Percentiles rank a stretch among this genome's conserved stretches.
phyloP scores from a whole-genome alignment of 768 basidiomycete genomes.

The Lactarius sp. region DNA sequence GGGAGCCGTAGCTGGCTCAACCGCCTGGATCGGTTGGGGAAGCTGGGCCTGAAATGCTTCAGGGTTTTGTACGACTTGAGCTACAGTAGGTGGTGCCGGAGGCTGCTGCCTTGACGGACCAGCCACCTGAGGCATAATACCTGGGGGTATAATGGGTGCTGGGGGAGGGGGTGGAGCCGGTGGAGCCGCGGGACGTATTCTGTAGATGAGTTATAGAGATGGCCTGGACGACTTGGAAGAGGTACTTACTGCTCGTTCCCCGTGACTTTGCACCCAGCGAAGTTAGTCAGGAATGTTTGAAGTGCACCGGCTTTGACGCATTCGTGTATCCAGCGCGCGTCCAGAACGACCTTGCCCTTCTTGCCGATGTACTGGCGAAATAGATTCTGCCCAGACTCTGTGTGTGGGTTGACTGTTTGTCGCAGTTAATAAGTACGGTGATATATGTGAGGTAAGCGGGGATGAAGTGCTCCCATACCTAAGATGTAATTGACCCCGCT shows the following conservation, averaged over 20 bases:
- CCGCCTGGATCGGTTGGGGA: conserved; percentile 20
- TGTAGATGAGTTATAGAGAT: not conserved
- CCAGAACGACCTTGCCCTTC: conserved; percentile 74
- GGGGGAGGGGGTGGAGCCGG: conserved; percentile 18
- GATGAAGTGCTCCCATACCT: conserved; percentile 42
- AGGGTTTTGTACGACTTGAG: conserved; percentile 22
- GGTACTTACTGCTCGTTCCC: conserved; percentile 61
- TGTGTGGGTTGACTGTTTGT: conserved; percentile 66
- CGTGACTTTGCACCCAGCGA: conserved; percentile 77
- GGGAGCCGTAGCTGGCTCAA: conserved; percentile 28
- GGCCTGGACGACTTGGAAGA: conserved; percentile 21
- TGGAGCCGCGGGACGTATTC: conserved; percentile 10
- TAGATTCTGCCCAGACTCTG: conserved; percentile 73
- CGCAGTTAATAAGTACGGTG: not conserved
- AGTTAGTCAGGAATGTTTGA: conserved; percentile 71
- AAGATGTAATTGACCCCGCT: conserved; percentile 77
- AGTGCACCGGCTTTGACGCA: conserved; percentile 65
- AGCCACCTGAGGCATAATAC: conserved; percentile 16
- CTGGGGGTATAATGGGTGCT: conserved; percentile 9
- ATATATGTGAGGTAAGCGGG: not conserved
- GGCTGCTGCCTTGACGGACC: conserved; percentile 24
- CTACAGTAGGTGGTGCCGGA: conserved; percentile 23
- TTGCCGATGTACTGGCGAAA: conserved; percentile 76
- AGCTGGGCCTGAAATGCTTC: conserved; percentile 19
- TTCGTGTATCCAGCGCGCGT: conserved; percentile 70